phyloP scores from a whole-genome alignment of 306 rosid species.

The Medicago truncatula region MtrunA17r5.0-ANR NC_053045.1:59646501-59647000 shows the following conservation, averaged over 20 bases:
- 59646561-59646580: no score
- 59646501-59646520: no score
- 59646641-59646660: no score
- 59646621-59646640: no score
- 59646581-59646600: no score
- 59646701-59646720: no score
- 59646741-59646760: background rate
- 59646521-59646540: no score
- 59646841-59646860: background rate
- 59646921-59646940: conserved; percentile 11
- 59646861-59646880: background rate
- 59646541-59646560: no score
- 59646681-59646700: no score
- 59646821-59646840: background rate
- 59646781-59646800: conserved; percentile 14
- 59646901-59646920: conserved; percentile 46
- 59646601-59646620: no score
- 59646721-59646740: no score
- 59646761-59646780: background rate
- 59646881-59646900: background rate
- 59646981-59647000: conserved; percentile 28
- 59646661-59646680: no score
- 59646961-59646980: conserved; percentile 19
- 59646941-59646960: background rate
- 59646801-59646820: background rate